A percentile compares a stretch with the other conserved stretches of the same genome.
Evolutionary conservation across 75 land plant species (phyloP).

Genomic region (Selaginella tamariscina): DNA sequence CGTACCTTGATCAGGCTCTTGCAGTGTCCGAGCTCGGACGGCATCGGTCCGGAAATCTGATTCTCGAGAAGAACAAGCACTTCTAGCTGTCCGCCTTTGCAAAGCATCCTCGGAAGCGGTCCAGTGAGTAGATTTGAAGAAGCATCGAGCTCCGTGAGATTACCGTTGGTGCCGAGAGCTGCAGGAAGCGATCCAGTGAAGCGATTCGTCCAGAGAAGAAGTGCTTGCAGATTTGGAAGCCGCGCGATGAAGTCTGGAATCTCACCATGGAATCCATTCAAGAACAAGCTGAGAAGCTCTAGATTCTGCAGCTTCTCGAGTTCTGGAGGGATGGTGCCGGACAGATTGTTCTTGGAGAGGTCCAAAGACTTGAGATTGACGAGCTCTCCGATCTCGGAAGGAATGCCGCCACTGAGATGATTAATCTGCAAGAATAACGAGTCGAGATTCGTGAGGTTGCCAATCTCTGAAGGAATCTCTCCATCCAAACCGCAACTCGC

Average conservation of each 20-base stretch:
- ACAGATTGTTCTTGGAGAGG: slow-evolving; percentile 26
- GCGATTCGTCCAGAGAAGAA: background rate
- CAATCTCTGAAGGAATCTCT: slow-evolving; percentile 47
- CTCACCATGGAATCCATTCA: slow-evolving; percentile 10
- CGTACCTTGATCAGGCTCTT: slow-evolving; percentile 9
- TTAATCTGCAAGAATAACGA: slow-evolving; percentile 53
- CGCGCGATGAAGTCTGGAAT: background rate
- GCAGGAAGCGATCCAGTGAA: background rate
- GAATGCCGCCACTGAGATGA: slow-evolving; percentile 18
- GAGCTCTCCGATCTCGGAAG: background rate
- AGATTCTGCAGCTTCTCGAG: slow-evolving; percentile 23
- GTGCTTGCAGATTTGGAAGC: background rate
- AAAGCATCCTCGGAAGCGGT: slow-evolving; percentile 50
- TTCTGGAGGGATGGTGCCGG: slow-evolving; percentile 26
- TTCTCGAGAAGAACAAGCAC: slow-evolving; percentile 21
- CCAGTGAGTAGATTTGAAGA: slow-evolving; percentile 44
- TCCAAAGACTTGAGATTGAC: background rate
- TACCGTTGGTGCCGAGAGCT: background rate
- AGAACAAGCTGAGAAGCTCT: slow-evolving; percentile 29
- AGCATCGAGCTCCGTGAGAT: background rate
- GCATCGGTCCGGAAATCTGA: slow-evolving; percentile 41
- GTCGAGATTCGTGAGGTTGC: slow-evolving; percentile 33
- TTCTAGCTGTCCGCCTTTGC: slow-evolving; percentile 27
- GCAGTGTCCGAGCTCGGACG: slow-evolving; percentile 27
- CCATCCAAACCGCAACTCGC: slow-evolving; percentile 52